Conservation (phyloP, 2,329 filamentous ascomycete species). For the Phialophora macrospora region DNA sequence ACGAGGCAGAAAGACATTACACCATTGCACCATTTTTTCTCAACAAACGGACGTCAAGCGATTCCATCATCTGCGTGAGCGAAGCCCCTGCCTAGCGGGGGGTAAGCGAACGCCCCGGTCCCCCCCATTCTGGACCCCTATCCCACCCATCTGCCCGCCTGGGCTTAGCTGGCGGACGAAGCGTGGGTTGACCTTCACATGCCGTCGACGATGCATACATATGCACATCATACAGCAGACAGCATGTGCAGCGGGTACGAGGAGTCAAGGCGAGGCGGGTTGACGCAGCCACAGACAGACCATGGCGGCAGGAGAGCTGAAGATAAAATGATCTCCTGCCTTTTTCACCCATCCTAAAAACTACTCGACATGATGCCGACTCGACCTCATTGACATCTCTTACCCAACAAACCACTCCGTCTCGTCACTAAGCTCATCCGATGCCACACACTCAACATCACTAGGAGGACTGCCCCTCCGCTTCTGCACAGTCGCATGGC, state of each 20-base stretch:
- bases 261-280: too few relatives aligned
- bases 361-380: not conserved
- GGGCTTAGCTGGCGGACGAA: not conserved
- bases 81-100: not conserved
- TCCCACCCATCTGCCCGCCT: not conserved
- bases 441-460: not conserved
- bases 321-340: not conserved
- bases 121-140: not conserved
- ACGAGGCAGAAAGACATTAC: not conserved
- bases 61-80: constrained; percentile 13
- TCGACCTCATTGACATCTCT: not conserved
- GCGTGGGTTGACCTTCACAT: constrained; percentile 2
- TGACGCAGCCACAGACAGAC: too few relatives aligned
- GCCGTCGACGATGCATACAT: not conserved
- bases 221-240: constrained; percentile 1
- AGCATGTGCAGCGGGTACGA: not conserved
- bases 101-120: not conserved
- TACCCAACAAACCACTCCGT: not conserved
- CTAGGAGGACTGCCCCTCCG: not conserved
- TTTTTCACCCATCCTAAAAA: too few relatives aligned
- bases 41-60: constrained; percentile 2
- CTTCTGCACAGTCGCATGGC: not conserved
- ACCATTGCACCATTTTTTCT: constrained; percentile 10
- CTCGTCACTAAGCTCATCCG: not conserved
- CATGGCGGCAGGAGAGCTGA: not conserved